Evolutionary conservation across 768 basidiomycete genomes (phyloP), one percentile per base, ranked within the genome.

Genomic region (Collybia sp.): DNA sequence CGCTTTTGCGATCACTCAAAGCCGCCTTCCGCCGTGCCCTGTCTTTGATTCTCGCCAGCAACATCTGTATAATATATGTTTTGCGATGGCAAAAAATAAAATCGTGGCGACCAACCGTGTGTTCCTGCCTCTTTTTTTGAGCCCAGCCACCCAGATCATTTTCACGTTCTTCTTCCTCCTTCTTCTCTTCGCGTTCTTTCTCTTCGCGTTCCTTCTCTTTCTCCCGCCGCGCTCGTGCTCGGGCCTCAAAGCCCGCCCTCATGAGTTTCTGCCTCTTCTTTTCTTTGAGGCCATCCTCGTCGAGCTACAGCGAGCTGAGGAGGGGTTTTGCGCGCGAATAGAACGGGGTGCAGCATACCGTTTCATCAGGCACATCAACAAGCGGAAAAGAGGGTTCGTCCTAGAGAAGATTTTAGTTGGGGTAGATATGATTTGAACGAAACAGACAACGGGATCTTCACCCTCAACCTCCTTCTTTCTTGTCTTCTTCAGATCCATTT

Each of bases 191-290:
- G 40, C 71, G 68, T 49, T 82, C 79, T 45, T 77, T 82, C 49
- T 88, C 88, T 49, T 85, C 85, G 38, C 76, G 78, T 58, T 93
- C 93, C 11, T 81, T 79, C 56, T 91, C 88, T 55, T 96, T 96
- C 64, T 97, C 95, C 20, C 82, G 82, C 54, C 87, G 79, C 0
- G 82, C 80, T 1, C 91, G 83, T 30, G 82, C 79, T 16, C 96
- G 84, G 0, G 94, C 92, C 47, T 98, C 95, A 62, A 85, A 93
- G 1, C 90, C 91, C 0, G 93, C 92, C 63, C 96, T 98, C 69
- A 94, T 70, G 30, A 98, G 73, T 53, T 83, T 87, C 61, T 99
- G 96, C 57, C 86, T 89, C 58, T 83, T 84, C 70, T 98, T 99
- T 65, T 99, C 96, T 61, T 90, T 97, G 31, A 97, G 61, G 18